These are phyloP conservation scores for Chytridiales sp. DNA, from an alignment of 371 early-diverging fungal genomes.

Conservation along the genomic window DNA sequence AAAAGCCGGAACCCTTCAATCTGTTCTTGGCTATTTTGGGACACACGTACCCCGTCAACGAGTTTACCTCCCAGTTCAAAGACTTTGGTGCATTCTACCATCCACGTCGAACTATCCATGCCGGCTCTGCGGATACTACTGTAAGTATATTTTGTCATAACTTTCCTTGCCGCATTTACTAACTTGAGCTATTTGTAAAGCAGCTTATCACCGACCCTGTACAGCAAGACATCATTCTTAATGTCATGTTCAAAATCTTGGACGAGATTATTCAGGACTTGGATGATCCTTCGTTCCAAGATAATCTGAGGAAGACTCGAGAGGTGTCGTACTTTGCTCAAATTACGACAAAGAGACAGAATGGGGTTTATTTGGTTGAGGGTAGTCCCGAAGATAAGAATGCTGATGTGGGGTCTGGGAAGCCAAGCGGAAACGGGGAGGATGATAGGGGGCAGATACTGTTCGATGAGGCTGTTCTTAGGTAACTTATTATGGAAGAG, in stretches of 20 bases:
- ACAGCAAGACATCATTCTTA: background rate
- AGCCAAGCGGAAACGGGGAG: background rate
- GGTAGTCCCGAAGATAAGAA: background rate
- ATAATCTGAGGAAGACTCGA: slow-evolving; percentile 23
- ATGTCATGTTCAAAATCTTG: slow-evolving; percentile 12
- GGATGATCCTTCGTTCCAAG: too few relatives aligned
- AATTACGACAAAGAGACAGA: slow-evolving; percentile 13
- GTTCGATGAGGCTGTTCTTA: slow-evolving; percentile 4
- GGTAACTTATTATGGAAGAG: slow-evolving; percentile 1
- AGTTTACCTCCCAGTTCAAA: slow-evolving; percentile 23
- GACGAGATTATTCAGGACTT: slow-evolving; percentile 44
- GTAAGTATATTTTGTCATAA: too few relatives aligned
- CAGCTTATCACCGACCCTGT: slow-evolving; percentile 8
- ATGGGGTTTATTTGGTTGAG: slow-evolving; percentile 25
- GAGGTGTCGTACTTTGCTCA: slow-evolving; percentile 41
- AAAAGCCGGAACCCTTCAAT: slow-evolving; percentile 24
- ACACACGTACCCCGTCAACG: slow-evolving; percentile 27
- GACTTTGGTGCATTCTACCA: slow-evolving; percentile 32
- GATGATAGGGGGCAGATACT: background rate
- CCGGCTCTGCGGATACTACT: too few relatives aligned
- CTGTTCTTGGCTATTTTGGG: slow-evolving; percentile 37
- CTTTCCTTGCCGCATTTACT: too few relatives aligned
- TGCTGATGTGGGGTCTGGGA: background rate
- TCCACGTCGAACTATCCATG: slow-evolving; percentile 4
- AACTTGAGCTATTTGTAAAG: too few relatives aligned